phyloP scores from a whole-genome alignment of 1,284 basidiomycete species.

The Cronartium ribicola region DNA sequence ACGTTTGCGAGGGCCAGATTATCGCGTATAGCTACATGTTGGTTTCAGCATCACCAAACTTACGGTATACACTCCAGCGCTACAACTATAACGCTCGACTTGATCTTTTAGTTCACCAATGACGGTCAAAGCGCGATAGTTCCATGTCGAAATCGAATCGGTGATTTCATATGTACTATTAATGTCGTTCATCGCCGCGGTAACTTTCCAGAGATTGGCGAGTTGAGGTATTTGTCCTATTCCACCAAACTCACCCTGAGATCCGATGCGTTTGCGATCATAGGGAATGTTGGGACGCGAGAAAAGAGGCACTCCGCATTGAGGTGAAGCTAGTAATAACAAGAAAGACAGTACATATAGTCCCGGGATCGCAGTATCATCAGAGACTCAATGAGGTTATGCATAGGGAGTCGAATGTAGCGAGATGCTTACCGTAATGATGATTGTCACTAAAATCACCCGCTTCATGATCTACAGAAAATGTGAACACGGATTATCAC shows the following conservation, averaged over 20 bases:
- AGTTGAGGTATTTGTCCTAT: slow-evolving; percentile 21
- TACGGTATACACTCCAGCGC: slow-evolving; percentile 32
- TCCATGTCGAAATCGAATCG: slow-evolving; percentile 13
- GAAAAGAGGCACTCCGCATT: slow-evolving; percentile 30
- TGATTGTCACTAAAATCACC: slow-evolving; percentile 39
- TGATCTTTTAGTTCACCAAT: slow-evolving; percentile 26
- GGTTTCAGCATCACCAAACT: background rate
- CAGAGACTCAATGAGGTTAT: background rate
- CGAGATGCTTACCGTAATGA: slow-evolving; percentile 23
- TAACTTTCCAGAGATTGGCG: slow-evolving; percentile 25
- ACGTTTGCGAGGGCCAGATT: no score
- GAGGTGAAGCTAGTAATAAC: slow-evolving; percentile 23
- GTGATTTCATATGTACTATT: slow-evolving; percentile 30
- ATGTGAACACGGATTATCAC: background rate
- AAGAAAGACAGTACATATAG: slow-evolving; percentile 4
- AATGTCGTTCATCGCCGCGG: background rate
- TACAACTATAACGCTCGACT: slow-evolving; percentile 20
- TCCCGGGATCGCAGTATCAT: background rate
- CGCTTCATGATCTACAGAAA: slow-evolving; percentile 12
- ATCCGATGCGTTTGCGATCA: slow-evolving; percentile 18
- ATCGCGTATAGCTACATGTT: background rate
- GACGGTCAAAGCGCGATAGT: slow-evolving; percentile 15
- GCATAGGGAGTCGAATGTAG: background rate
- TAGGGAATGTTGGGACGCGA: slow-evolving; percentile 10
- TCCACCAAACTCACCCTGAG: slow-evolving; percentile 38